Base-by-base conservation (phyloP, 805 yeast species). In the Hanseniaspora guilliermondii region DNA sequence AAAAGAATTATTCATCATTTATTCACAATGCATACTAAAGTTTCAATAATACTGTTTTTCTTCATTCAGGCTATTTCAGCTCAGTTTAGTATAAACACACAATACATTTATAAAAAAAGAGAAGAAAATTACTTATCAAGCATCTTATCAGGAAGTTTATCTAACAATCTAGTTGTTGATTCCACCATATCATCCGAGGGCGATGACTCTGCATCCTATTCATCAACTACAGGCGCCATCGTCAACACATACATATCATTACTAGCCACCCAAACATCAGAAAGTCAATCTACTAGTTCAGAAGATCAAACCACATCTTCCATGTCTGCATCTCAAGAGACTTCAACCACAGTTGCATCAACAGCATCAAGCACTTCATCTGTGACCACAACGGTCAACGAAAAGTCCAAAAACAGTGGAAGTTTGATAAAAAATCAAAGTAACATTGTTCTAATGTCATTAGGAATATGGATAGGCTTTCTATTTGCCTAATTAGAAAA, bases 141-240 rank as follows among this genome's bases (percentile, higher is more conserved):
- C 17, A 49, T 49, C 21, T 22, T 49, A 11, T 49, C 53, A 14
- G 53, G 53, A n/a, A 27, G 46, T 21, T 9, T 40, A 33, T 14
- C 53, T 8, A 17, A 49, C 6, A 32, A 49, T 4, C 22, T 49
- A 19, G 32, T 49, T 2, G 11, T 49, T 9, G 53, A 49, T 12
- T 40, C 53, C 9, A 35, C 35, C 11, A 14, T 19, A 16, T 12
- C 45, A 27, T 48, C 53, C 14, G 21, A 5, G 5, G n/a, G 11
- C 7, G 14, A n/a, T 12, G 14, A 2, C 9, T 14, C 37, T 30
- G 17, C 25, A 17, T 36, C n/a, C 2, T 12, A 11, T 11, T 2
- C 47, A 7, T 32, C 47, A 8, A 19, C 36, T 11, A 44, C 47
- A 12, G 47, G 37, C 14, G 47, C 37, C 11, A 44, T 44, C 1